phyloP scores from a whole-genome alignment of 116 monocot species.

The Zostera marina region DNA sequence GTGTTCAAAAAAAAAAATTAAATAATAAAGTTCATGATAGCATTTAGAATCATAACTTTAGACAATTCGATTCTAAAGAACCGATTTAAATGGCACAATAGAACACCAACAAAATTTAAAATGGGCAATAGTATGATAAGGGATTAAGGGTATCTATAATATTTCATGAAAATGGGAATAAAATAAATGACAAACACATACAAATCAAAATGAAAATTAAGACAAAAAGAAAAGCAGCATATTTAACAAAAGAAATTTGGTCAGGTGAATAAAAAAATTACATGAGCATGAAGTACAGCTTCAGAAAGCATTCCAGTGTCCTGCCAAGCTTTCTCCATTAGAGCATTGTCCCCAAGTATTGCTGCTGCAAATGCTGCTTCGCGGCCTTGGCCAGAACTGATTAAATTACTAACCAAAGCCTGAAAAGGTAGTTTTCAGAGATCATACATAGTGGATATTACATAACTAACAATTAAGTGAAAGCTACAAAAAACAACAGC shows the following conservation, averaged over 20 bases:
- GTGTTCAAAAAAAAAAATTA: no score
- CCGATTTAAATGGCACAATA: no score
- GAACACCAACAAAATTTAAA: no score
- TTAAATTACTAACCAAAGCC: slow-evolving; percentile 79
- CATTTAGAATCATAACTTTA: no score
- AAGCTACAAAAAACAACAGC: no score
- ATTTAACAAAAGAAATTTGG: neutral
- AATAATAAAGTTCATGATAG: no score
- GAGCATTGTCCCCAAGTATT: slow-evolving; percentile 82
- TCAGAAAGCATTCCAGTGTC: slow-evolving; percentile 98
- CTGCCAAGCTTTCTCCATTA: slow-evolving; percentile 99
- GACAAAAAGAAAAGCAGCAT: neutral
- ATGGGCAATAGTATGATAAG: no score
- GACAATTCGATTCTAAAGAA: no score
- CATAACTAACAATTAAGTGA: neutral
- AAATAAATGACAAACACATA: no score
- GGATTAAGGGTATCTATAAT: no score
- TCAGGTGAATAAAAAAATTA: slow-evolving; percentile 17
- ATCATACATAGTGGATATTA: neutral
- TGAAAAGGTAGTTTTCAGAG: slow-evolving; percentile 8
- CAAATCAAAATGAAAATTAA: neutral
- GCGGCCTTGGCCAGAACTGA: slow-evolving; percentile 82
- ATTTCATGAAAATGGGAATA: no score
- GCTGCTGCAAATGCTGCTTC: slow-evolving; percentile 98
- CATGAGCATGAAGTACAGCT: slow-evolving; percentile 97